Base-by-base conservation (phyloP, 352 stramenopile species). In the Globisporangium canariense region DNA sequence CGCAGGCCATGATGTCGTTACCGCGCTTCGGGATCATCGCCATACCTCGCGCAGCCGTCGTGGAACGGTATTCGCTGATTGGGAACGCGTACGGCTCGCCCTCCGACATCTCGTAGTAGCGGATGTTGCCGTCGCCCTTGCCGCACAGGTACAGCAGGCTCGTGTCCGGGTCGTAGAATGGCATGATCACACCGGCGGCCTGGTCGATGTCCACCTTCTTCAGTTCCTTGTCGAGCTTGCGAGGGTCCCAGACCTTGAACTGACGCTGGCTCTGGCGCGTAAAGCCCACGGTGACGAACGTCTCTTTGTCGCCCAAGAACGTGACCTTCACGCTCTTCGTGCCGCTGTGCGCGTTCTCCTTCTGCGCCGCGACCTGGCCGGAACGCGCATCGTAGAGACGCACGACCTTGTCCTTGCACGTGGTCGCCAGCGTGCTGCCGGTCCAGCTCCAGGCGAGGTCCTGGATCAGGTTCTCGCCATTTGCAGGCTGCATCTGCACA, bases 391-490 rank as follows among this genome's bases (percentile, higher is more conserved):
- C 98, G 49, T 98, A 92, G 50, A 99, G 82, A 62, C 97, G 92
- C 45, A 99, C 85, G 22, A 96, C 82, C 79, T 99, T 99, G 86
- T 99, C 98, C 84, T 99, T 99, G 82, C 94, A 98, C 16, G 94
- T 95, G 8, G 93, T 97, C 9, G 91, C 96, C 58, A 98, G 97
- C 38, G 94, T 86, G 59, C 92, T 96, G 61, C 98, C 98, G 34
- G 93, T 96, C 77, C 93, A 98, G 85, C 98, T 98, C 97, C 97
- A 99, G 14, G 96, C 89, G 62, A 99, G 75, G 77, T 99, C 97
- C 72, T 99, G 97, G 69, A 98, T 97, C 52, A 99, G 69, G 70
- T 98, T 92, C 62, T 96, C 79, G 61, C 96, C 90, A 57, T 78
- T 73, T 45, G 84, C 71, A 40, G 32, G 14, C 41, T 78, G 65